These are phyloP conservation scores for Fusarium sp. DNA, from an alignment of 2,329 filamentous ascomycete genomes.

Conservation along the genomic window DNA sequence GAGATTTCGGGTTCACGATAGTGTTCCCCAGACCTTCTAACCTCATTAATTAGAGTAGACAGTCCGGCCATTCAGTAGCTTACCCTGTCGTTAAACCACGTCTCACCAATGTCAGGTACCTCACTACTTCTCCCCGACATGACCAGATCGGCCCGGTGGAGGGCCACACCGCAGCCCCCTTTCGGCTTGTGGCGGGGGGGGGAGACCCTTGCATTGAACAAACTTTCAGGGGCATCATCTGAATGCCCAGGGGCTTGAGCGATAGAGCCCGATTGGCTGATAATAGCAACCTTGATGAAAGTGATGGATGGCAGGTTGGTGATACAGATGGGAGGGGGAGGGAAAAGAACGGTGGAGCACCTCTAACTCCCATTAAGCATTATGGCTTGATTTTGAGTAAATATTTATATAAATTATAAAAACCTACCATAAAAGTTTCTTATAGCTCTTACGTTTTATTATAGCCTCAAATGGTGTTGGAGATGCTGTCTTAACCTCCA, in stretches of 20 bases:
- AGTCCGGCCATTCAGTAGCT: neutral
- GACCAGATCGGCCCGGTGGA: neutral
- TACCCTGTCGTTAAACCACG: neutral
- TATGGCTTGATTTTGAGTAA: neutral
- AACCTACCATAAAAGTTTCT: neutral
- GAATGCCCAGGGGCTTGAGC: slow-evolving; percentile 1
- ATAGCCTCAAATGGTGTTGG: neutral
- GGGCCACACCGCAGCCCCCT: slow-evolving; percentile 2
- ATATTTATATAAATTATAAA: neutral
- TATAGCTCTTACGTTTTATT: neutral
- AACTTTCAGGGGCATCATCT: slow-evolving; percentile 3
- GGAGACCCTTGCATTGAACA: slow-evolving; percentile 14
- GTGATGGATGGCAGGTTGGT: slow-evolving; percentile 55
- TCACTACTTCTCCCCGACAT: neutral
- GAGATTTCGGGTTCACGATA: neutral
- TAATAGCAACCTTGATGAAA: slow-evolving; percentile 49
- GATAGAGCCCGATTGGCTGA: slow-evolving; percentile 49
- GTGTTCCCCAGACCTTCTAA: neutral
- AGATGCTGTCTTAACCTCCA: neutral
- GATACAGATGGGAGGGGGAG: neutral
- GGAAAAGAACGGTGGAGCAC: neutral
- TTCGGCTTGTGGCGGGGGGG: slow-evolving; percentile 11
- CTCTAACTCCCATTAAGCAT: neutral
- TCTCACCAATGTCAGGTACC: neutral
- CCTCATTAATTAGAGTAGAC: neutral